phyloP scores from a whole-genome alignment of 371 early-diverging fungal species.

The Mortierella sp. region DNA sequence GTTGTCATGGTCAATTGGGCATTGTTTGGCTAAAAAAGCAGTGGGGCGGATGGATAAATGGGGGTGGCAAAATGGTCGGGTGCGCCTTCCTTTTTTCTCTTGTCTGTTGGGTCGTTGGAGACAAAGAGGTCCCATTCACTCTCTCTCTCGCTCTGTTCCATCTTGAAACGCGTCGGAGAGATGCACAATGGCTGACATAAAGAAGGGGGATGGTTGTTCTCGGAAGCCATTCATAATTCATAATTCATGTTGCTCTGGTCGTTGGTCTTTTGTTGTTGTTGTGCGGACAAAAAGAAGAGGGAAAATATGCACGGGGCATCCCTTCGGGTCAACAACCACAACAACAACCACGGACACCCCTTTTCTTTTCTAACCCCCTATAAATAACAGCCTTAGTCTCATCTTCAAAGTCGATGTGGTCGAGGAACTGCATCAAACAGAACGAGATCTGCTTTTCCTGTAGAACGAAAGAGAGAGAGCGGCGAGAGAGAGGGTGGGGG shows the following conservation, averaged over 20 bases:
- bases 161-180: neutral
- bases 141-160: neutral
- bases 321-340: neutral
- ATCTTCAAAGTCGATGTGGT: neutral
- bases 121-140: too few species aligned
- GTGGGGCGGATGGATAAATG: neutral
- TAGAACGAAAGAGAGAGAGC: neutral
- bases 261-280: neutral
- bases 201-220: too few species aligned
- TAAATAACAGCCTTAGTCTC: neutral
- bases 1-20: neutral
- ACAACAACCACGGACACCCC: slow-evolving; percentile 1
- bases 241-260: too few species aligned
- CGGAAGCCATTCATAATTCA: too few species aligned
- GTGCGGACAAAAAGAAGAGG: neutral
- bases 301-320: neutral
- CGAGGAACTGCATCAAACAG: neutral
- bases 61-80: neutral
- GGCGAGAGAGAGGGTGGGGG: neutral
- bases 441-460: neutral
- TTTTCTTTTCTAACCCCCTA: neutral
- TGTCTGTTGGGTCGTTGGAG: too few species aligned
- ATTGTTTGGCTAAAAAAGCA: neutral
- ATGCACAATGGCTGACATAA: neutral
- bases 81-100: too few species aligned